phyloP scores from a whole-genome alignment of 2,329 filamentous ascomycete genomes.

The Aspergillus sp. region DNA sequence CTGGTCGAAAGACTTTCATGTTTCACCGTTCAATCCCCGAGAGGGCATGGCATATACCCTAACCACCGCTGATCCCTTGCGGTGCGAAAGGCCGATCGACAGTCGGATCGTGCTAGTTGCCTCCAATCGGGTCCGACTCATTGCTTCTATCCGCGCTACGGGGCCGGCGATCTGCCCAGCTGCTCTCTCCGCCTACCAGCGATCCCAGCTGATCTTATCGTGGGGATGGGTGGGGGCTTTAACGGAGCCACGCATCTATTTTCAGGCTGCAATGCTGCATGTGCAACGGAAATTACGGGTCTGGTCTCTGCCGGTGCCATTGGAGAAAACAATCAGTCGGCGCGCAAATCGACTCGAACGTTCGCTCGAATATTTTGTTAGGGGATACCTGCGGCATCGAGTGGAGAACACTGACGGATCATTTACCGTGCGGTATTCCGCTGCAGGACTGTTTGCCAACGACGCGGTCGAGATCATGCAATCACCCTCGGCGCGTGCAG shows the following conservation, averaged over 20 bases:
- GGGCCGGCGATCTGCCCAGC: neutral
- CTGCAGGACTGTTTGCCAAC: neutral
- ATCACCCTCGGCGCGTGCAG: neutral
- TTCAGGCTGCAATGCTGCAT: neutral
- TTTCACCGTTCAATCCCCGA: conserved; percentile 7
- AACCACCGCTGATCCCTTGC: conserved; percentile 1
- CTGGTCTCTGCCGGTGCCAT: neutral
- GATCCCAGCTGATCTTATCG: neutral
- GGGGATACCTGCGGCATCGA: neutral
- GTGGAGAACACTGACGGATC: neutral
- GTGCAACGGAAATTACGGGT: neutral
- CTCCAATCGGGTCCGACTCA: neutral
- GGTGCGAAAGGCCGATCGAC: neutral
- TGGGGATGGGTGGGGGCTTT: conserved; percentile 1
- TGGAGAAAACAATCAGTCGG: neutral
- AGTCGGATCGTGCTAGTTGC: conserved; percentile 1
- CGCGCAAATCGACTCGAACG: neutral
- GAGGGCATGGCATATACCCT: conserved; percentile 6
- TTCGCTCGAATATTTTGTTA: neutral
- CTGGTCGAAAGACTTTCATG: conserved; percentile 11
- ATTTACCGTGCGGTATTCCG: neutral
- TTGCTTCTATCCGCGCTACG: neutral
- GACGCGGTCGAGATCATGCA: neutral
- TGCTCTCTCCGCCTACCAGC: neutral
- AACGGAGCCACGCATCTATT: conserved; percentile 2